A percentile compares a stretch with the other conserved stretches of the same genome.
Evolutionary conservation across 1,284 basidiomycete genomes (phyloP).

Genomic region (Lentinus polychrous): DNA sequence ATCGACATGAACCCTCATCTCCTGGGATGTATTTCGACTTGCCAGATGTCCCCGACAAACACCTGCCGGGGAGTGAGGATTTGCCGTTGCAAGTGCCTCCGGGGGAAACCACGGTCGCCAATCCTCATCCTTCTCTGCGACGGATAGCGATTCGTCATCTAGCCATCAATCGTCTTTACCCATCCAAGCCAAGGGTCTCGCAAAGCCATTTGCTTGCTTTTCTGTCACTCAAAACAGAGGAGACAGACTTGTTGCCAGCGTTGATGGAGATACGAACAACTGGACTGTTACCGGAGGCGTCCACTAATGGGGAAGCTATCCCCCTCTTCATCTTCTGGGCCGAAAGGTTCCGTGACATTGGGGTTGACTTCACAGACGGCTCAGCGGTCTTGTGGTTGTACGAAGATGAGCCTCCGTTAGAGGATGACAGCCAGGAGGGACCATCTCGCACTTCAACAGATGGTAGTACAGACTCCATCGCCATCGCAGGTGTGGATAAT

Average conservation of each 20-base stretch:
- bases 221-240: slow-evolving; percentile 16
- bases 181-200: slow-evolving; percentile 29
- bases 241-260: slow-evolving; percentile 32
- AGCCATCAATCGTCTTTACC: slow-evolving; percentile 34
- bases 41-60: background rate
- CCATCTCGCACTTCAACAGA: no score
- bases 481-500: no score
- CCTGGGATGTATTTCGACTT: background rate
- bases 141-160: slow-evolving; percentile 40
- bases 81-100: slow-evolving; percentile 4
- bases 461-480: no score
- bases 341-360: slow-evolving; percentile 40
- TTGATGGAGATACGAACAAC: slow-evolving; percentile 40
- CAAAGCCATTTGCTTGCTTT: slow-evolving; percentile 38
- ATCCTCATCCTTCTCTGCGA: slow-evolving; percentile 32
- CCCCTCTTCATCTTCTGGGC: slow-evolving; percentile 51
- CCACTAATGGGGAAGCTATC: slow-evolving; percentile 34
- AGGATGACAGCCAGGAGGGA: no score
- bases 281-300: slow-evolving; percentile 38
- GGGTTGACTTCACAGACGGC: slow-evolving; percentile 45
- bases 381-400: slow-evolving; percentile 46
- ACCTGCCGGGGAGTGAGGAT: background rate
- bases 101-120: slow-evolving; percentile 14
- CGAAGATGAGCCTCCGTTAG: slow-evolving; percentile 15
- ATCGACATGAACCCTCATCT: background rate